These are phyloP conservation scores for Aspergillus pseudoviridinutans DNA, from an alignment of 2,329 filamentous ascomycete genomes.

Conservation along the genomic window DNA sequence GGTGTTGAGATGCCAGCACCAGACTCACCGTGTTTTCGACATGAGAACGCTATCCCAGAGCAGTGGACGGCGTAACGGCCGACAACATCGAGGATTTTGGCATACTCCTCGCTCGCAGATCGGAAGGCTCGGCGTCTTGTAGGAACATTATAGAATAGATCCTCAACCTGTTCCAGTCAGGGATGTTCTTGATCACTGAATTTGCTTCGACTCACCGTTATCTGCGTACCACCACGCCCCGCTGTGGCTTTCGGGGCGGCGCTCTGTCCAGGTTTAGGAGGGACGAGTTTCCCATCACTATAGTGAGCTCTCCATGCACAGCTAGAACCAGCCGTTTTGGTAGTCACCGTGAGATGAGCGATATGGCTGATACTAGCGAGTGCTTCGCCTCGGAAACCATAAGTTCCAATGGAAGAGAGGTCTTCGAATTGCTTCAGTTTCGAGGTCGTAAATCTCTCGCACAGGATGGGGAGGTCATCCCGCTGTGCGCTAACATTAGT, in stretches of 20 bases:
- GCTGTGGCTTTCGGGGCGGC: constrained; percentile 83
- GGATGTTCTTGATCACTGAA: background rate
- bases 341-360: constrained; percentile 90
- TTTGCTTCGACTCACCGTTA: constrained; percentile 57
- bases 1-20: constrained; percentile 77
- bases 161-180: constrained; percentile 61
- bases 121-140: constrained; percentile 85
- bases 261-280: constrained; percentile 81
- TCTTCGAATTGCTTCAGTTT: constrained; percentile 95
- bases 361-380: constrained; percentile 98
- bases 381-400: constrained; percentile 96
- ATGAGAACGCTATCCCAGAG: constrained; percentile 85
- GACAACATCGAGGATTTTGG: constrained; percentile 94
- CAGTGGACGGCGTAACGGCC: constrained; percentile 93
- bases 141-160: constrained; percentile 94
- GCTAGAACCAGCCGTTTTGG: constrained; percentile 80
- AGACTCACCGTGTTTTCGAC: constrained; percentile 91
- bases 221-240: constrained; percentile 85
- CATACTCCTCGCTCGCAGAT: constrained; percentile 89
- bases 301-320: constrained; percentile 91
- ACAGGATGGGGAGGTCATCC: constrained; percentile 87
- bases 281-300: constrained; percentile 72
- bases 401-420: constrained; percentile 81
- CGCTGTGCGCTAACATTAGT: constrained; percentile 52
- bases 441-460: constrained; percentile 93